These are phyloP conservation scores for Debaryomyces sp. DNA, from an alignment of 1,139 yeast species.

Conservation along the genomic window DNA sequence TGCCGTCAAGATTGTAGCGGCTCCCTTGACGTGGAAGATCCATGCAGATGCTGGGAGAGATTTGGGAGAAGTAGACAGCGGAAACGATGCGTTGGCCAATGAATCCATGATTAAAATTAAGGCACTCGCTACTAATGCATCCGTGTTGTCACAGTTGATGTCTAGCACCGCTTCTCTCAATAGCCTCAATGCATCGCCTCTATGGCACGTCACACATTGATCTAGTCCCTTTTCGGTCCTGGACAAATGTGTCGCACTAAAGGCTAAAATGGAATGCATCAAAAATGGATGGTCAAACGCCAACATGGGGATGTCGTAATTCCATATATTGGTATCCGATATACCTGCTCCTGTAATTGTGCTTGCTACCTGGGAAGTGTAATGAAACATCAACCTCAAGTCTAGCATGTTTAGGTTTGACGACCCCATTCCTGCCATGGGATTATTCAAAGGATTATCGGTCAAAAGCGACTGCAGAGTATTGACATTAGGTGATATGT, in stretches of 20 bases:
- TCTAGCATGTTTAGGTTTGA: constrained; percentile 68
- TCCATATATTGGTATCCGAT: constrained; percentile 86
- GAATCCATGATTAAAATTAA: constrained; percentile 89
- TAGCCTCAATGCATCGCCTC: constrained; percentile 82
- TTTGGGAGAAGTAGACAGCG: constrained; percentile 60
- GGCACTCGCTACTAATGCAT: constrained; percentile 91
- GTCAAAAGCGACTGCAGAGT: constrained; percentile 15
- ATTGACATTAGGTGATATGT: constrained; percentile 32
- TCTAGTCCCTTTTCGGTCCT: constrained; percentile 77
- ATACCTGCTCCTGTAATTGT: constrained; percentile 92
- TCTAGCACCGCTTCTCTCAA: constrained; percentile 84
- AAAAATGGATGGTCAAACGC: constrained; percentile 88
- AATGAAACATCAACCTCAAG: constrained; percentile 81
- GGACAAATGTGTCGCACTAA: constrained; percentile 88
- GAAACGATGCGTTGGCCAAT: constrained; percentile 86
- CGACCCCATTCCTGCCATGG: constrained; percentile 20
- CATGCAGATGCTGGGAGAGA: constrained; percentile 91
- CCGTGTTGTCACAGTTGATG: constrained; percentile 83
- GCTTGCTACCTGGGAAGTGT: constrained; percentile 79
- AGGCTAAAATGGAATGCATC: constrained; percentile 89
- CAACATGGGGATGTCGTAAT: constrained; percentile 79
- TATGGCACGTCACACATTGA: constrained; percentile 80
- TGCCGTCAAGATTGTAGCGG: constrained; percentile 91
- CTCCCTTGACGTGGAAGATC: constrained; percentile 96
- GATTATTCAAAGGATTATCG: constrained; percentile 12